These are phyloP conservation scores for Alternaria ethzedia DNA, from an alignment of 2,329 filamentous ascomycete genomes.

Conservation along the genomic window DNA sequence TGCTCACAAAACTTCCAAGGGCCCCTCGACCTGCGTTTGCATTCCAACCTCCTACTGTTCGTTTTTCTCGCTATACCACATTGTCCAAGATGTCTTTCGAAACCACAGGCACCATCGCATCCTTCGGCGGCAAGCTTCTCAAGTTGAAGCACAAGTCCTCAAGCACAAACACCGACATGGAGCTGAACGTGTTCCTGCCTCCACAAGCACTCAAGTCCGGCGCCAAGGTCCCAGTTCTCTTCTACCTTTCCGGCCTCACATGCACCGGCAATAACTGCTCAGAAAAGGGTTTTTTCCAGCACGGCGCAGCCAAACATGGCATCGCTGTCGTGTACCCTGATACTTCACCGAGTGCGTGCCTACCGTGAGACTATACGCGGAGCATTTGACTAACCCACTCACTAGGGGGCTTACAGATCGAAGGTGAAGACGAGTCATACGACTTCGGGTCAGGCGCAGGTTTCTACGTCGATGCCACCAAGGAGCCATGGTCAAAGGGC, in stretches of 20 bases:
- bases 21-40: slow-evolving; percentile 17
- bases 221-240: slow-evolving; percentile 78
- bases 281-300: slow-evolving; percentile 88
- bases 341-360: slow-evolving; percentile 78
- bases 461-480: slow-evolving; percentile 91
- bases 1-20: slow-evolving; percentile 31
- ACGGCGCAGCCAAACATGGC: slow-evolving; percentile 76
- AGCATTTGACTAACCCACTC: slow-evolving; percentile 20
- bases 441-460: slow-evolving; percentile 93
- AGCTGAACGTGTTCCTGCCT: slow-evolving; percentile 89
- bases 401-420: slow-evolving; percentile 74
- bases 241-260: slow-evolving; percentile 93
- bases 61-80: slow-evolving; percentile 19
- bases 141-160: slow-evolving; percentile 88
- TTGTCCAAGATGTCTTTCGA: slow-evolving; percentile 69
- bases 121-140: slow-evolving; percentile 91
- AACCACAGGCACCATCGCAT: slow-evolving; percentile 86
- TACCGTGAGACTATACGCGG: background rate
- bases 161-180: slow-evolving; percentile 85
- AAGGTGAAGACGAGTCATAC: slow-evolving; percentile 84
- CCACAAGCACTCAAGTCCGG: slow-evolving; percentile 65
- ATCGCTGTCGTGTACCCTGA: slow-evolving; percentile 96
- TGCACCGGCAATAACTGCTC: slow-evolving; percentile 86
- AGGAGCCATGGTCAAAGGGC: slow-evolving; percentile 72
- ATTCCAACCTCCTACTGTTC: slow-evolving; percentile 15